Evolutionary conservation across 257 asterid species (phyloP), one percentile per base, ranked within the genome.

Genomic region (Nicotiana obtusifolia): DNA sequence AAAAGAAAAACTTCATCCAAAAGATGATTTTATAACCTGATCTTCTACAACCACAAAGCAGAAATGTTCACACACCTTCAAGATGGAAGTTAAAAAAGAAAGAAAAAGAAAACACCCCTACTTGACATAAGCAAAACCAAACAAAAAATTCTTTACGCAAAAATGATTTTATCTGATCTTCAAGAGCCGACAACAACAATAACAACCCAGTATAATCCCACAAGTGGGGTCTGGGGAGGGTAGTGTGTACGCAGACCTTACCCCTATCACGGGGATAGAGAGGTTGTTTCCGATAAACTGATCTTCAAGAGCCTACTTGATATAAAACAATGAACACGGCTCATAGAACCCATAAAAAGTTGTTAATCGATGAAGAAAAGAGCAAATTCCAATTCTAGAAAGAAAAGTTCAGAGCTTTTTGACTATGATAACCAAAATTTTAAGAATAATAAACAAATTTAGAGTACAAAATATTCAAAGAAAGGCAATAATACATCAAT

Each of bases 331-430:
- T 5, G 54, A 69, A 76, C 62, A 76, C 35, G 37, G 2, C 30
- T 67, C 17, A 4, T 57, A 82, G 76, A 78, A 64, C 86, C 79
- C 71, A 60, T 7, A 1, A 82, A 80, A 66, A 59, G 66, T 75
- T 73, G 60, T 83, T 52, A 8, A 80, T 83, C 66, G 57, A 76
- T 24, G 41, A 73, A 20, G 59, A 67, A 67, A 31, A 2, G 19
- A 47, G 54, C 33, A 14, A 35, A 20, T 66, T 49, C 69, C 53
- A 1, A 33, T 62, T 57, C 28, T 20, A 33, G 5, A 52, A 60
- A 5, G 14, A 56, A 41, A 67, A 59, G 37, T 76, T 49, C 8
- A 59, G 13, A 35, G 28, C 11, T 44, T 82, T 19, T 49, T 8
- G 47, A 15, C 62, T 24, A 75, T 15, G 80, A 75, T 24, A 0